Evolutionary conservation across 202 grass and related monocot genomes (phyloP).

Genomic region (Zoysia matrella): DNA sequence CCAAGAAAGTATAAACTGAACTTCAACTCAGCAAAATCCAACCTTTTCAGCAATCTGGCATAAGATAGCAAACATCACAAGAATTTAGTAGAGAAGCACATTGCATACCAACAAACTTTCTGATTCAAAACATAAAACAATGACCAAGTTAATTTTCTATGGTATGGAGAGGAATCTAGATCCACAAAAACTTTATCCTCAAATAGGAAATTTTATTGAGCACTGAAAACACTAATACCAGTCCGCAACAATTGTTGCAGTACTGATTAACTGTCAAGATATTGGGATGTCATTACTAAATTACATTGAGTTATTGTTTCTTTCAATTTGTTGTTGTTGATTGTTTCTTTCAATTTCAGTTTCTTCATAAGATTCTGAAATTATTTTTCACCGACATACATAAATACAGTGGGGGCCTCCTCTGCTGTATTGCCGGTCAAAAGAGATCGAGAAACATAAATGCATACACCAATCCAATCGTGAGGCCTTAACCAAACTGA

Average conservation of each 20-base stretch:
- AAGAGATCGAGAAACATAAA: too few species aligned
- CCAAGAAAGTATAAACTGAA: conserved; percentile 98
- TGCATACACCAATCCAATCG: too few species aligned
- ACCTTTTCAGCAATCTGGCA: conserved; percentile 85
- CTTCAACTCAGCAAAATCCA: conserved; percentile 97
- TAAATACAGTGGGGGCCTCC: too few species aligned
- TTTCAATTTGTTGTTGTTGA: too few species aligned
- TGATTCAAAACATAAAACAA: conserved; percentile 1
- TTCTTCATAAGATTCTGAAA: too few species aligned
- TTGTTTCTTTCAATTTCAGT: too few species aligned
- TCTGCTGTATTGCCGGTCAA: too few species aligned
- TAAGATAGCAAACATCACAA: not conserved
- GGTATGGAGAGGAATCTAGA: conserved; percentile 4
- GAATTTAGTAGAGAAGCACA: not conserved
- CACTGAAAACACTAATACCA: not conserved
- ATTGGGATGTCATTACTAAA: not conserved
- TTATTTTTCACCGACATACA: too few species aligned
- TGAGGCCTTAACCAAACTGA: too few species aligned
- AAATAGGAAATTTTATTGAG: not conserved
- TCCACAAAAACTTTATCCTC: not conserved
- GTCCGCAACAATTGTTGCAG: not conserved
- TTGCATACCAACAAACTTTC: not conserved
- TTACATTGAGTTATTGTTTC: too few species aligned
- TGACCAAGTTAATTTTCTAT: not conserved
- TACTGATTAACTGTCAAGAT: not conserved